Evolutionary conservation across 768 basidiomycete genomes (phyloP), one percentile per base, ranked within the genome.

Genomic region (Amanita molliuscula): DNA sequence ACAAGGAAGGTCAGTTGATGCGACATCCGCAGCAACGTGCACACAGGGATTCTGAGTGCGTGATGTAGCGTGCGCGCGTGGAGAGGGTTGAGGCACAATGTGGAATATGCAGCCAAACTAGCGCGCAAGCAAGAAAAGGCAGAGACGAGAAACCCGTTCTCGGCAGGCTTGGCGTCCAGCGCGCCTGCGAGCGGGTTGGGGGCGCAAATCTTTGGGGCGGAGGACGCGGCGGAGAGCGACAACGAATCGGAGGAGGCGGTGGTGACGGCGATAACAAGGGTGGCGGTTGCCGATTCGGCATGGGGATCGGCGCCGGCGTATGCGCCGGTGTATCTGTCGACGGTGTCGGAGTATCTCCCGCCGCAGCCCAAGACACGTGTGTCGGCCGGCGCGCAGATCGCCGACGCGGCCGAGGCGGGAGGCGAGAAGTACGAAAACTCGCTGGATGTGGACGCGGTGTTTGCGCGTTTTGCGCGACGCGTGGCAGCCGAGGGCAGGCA

Each of bases 391-490:
- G 65, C 73, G 16, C 69, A 72, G 8, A 67, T 80, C 33, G 66
- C 70, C 20, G 70, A 72, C 23, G 43, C 53, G 15, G 64, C 60
- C 18, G 68, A 68, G 20, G 67, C 71, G 37, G 67, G 61, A 44
- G 73, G 65, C 57, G 92, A 95, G 62, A 70, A 75, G 16, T 95
- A 89, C 61, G 92, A 93, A 65, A 82, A 86, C 59, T 84, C 85
- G 11, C 60, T 86, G 43, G 72, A 84, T 40, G 72, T 88, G 37
- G 94, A 97, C 63, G 80, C 81, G 48, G 78, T 90, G 3, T 97
- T 98, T 62, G 85, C 93, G 57, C 74, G 79, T 15, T 98, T 96
- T 60, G 79, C 78, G 46, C 79, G 79, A 58, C 73, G 91, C 29
- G 77, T 90, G 9, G 72, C 67, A 35, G 71, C 76, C 54, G 81